A percentile compares a stretch with the other conserved stretches of the same genome.
phyloP scores from a whole-genome alignment of 1,139 yeast species.

The Entelexis paramagnoliae region DNA sequence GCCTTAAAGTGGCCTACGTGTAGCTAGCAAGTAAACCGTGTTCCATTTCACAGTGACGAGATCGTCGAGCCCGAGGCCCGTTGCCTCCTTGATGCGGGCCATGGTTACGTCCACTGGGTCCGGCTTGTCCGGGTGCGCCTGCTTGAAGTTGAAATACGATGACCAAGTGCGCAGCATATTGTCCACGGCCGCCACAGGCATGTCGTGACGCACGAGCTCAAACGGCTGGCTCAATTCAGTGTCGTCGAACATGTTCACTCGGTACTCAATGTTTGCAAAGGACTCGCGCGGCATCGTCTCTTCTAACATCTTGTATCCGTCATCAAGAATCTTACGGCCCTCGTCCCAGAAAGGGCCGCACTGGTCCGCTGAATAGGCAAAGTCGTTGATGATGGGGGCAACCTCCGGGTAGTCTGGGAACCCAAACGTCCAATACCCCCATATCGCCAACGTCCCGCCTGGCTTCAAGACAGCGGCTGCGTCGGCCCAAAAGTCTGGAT shows the following conservation, averaged over 20 bases:
- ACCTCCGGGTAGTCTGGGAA: conserved; percentile 25
- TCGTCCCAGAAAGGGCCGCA: conserved; percentile 23
- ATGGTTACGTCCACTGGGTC: conserved; percentile 29
- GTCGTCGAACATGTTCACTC: conserved; percentile 28
- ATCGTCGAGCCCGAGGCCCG: conserved; percentile 31
- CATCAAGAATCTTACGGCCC: conserved; percentile 17
- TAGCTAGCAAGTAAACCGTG: conserved; percentile 44
- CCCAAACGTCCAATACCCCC: conserved; percentile 66
- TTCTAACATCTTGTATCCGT: conserved; percentile 12
- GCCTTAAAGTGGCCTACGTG: background rate
- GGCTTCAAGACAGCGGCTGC: conserved; percentile 43
- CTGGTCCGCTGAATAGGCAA: conserved; percentile 5
- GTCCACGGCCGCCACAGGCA: conserved; percentile 37
- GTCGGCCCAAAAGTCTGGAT: conserved; percentile 42
- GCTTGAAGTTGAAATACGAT: conserved; percentile 57
- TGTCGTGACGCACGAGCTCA: conserved; percentile 38
- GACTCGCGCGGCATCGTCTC: conserved; percentile 13
- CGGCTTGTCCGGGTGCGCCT: conserved; percentile 28
- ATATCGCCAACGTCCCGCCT: conserved; percentile 58
- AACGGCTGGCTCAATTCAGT: conserved; percentile 32
- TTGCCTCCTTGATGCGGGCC: conserved; percentile 27
- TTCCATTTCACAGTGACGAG: conserved; percentile 47
- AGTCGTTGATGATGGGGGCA: conserved; percentile 13
- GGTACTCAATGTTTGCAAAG: conserved; percentile 15
- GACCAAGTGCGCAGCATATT: conserved; percentile 57